Conservation (phyloP, 2,329 filamentous ascomycete species). For the Aspergillus hortae region DNA sequence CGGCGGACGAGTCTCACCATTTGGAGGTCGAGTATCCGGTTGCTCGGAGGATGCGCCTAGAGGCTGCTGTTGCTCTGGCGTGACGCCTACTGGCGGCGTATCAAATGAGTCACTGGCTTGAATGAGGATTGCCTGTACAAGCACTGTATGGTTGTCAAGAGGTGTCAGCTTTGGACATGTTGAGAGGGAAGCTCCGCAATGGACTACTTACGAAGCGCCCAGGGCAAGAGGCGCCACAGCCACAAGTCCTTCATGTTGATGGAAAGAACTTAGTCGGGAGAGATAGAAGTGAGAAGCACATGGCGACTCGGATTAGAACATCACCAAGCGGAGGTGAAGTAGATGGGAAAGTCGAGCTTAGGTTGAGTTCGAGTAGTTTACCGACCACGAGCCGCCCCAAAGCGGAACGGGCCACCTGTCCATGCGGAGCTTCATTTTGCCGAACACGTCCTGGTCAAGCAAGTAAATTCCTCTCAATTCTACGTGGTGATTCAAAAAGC, state of each 20-base stretch:
- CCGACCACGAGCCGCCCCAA: not conserved
- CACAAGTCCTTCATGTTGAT: slow-evolving; percentile 34
- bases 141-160: slow-evolving; percentile 20
- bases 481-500: not conserved
- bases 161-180: slow-evolving; percentile 18
- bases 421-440: slow-evolving; percentile 36
- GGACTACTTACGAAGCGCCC: slow-evolving; percentile 31
- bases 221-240: slow-evolving; percentile 30
- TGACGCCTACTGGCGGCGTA: slow-evolving; percentile 13
- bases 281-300: slow-evolving; percentile 27
- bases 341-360: not conserved
- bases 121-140: slow-evolving; percentile 28
- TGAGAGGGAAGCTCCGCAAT: not conserved
- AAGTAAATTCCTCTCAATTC: not conserved
- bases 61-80: slow-evolving; percentile 14
- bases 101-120: slow-evolving; percentile 18
- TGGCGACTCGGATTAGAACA: slow-evolving; percentile 25
- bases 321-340: slow-evolving; percentile 1
- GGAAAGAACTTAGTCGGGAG: slow-evolving; percentile 15
- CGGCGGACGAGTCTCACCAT: slow-evolving; percentile 23
- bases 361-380: too few species aligned
- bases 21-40: slow-evolving; percentile 19
- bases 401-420: slow-evolving; percentile 35
- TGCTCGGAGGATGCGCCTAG: slow-evolving; percentile 21
- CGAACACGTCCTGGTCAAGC: slow-evolving; percentile 15